Base-by-base conservation (phyloP, 2,329 filamentous ascomycete genomes). In the Pyrenophora graminea region DNA sequence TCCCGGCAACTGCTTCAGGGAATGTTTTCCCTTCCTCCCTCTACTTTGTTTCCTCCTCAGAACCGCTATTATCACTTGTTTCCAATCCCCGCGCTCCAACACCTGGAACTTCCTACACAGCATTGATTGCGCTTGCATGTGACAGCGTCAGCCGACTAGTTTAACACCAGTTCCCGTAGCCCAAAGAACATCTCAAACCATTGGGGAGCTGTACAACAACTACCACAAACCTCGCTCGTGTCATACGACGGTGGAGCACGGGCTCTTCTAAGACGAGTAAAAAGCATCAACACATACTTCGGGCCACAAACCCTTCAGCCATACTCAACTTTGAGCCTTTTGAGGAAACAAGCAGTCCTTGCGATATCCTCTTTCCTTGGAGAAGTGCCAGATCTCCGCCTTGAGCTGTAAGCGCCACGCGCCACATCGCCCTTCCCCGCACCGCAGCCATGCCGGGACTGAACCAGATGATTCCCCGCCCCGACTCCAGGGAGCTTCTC, bases 401-500 rank as follows among this genome's bases (percentile, higher is more conserved):
- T 32, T 23, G 12, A 50, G 9, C 30, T 31, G 27, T n/a, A 33
- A 17, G 38, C 13, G 2, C 32, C 38, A 39, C 18, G 23, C 38
- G 36, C 6, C 15, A 19, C 21, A 21, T 23, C 39, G 17, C n/a
- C 19, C 19, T 38, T 40, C 25, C 38, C 8, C 53, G 39, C 51
- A 39, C 18, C 37, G 25, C 55, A 48, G 46, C 39, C 41, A 77
- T 68, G 57, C 82, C 82, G 74, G 81, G 82, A 9, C 51, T 65
- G 39, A 61, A 59, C 64, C 77, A 82, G 60, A 71, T 78, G 47
- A 80, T 84, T 49, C 78, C 78, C 45, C 74, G 77, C 33, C 85
- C 84, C 23, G 76, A 84, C 53, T 75, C 82, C 45, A 78, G 80
- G 56, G 74, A 78, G 34, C 74, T 87, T 12, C 79, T 87, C 17